Evolutionary conservation across 2,329 filamentous ascomycete species (phyloP).

Genomic region (Diaporthe amygdali): DNA sequence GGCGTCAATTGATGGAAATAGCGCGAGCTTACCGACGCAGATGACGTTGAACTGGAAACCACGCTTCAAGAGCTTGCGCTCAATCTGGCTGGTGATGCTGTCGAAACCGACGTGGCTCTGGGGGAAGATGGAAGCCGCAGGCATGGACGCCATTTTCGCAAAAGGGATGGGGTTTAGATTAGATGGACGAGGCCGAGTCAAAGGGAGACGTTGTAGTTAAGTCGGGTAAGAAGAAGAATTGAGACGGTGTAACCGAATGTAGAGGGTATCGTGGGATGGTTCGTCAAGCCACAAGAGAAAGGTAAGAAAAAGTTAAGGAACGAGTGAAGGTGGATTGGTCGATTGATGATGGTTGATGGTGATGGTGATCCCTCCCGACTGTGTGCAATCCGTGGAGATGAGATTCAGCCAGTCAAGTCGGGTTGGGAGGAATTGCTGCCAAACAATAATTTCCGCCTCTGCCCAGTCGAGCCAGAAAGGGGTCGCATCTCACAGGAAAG

Average conservation of each 20-base stretch:
- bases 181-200: slow-evolving; percentile 34
- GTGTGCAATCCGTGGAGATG: slow-evolving; percentile 16
- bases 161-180: slow-evolving; percentile 31
- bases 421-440: slow-evolving; percentile 36
- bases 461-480: slow-evolving; percentile 41
- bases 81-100: slow-evolving; percentile 99
- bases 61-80: slow-evolving; percentile 99
- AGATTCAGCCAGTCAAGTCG: slow-evolving; percentile 18
- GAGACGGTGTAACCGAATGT: slow-evolving; percentile 29
- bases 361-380: slow-evolving; percentile 17
- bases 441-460: slow-evolving; percentile 54
- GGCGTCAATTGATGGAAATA: neutral
- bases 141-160: slow-evolving; percentile 64
- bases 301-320: slow-evolving; percentile 16
- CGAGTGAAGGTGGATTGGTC: slow-evolving; percentile 25
- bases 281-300: slow-evolving; percentile 20
- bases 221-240: slow-evolving; percentile 41
- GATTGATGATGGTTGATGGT: slow-evolving; percentile 18
- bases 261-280: slow-evolving; percentile 26
- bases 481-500: slow-evolving; percentile 29
- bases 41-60: slow-evolving; percentile 99
- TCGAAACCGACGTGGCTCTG: slow-evolving; percentile 99
- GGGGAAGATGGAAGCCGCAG: slow-evolving; percentile 78
- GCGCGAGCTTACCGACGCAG: slow-evolving; percentile 82
- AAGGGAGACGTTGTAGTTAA: slow-evolving; percentile 33